phyloP scores from a whole-genome alignment of 148 eudicot species.

The Amaranthus palmeri region DNA sequence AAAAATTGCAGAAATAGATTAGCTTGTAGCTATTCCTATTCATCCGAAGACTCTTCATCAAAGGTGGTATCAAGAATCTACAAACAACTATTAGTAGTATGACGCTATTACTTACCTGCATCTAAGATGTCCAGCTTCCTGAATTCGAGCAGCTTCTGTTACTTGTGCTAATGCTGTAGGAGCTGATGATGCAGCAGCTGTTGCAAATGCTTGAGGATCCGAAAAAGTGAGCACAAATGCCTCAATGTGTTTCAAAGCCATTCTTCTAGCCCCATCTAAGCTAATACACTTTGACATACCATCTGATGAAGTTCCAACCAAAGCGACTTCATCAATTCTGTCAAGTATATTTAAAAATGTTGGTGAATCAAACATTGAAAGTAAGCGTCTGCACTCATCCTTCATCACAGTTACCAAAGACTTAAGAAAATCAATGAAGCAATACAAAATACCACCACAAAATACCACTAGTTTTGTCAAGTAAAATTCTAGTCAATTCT shows the following conservation, averaged over 20 bases:
- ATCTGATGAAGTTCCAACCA: conserved; percentile 58
- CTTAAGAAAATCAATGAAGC: too few species aligned
- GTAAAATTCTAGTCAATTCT: not conserved
- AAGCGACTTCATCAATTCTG: conserved; percentile 90
- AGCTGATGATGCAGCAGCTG: conserved; percentile 70
- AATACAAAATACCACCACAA: not conserved
- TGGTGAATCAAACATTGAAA: conserved; percentile 1
- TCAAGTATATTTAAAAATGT: conserved; percentile 14
- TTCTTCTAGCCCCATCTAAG: conserved; percentile 67
- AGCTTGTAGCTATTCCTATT: not conserved
- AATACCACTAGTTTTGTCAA: not conserved
- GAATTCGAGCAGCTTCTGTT: conserved; percentile 76
- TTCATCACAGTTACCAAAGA: not conserved
- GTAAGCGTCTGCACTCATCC: not conserved
- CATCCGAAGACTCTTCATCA: not conserved
- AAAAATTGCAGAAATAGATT: not conserved
- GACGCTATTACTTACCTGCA: conserved; percentile 59
- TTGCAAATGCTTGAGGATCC: conserved; percentile 62
- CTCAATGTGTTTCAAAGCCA: conserved; percentile 85
- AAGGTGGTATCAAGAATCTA: not conserved
- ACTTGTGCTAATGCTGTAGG: conserved; percentile 77
- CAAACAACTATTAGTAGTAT: not conserved
- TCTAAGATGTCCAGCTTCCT: conserved; percentile 92
- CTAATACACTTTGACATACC: conserved; percentile 59
- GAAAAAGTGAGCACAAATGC: conserved; percentile 64